These are phyloP conservation scores for Viola odorata DNA, from an alignment of 345 rosid genomes.

Conservation along the genomic window DNA sequence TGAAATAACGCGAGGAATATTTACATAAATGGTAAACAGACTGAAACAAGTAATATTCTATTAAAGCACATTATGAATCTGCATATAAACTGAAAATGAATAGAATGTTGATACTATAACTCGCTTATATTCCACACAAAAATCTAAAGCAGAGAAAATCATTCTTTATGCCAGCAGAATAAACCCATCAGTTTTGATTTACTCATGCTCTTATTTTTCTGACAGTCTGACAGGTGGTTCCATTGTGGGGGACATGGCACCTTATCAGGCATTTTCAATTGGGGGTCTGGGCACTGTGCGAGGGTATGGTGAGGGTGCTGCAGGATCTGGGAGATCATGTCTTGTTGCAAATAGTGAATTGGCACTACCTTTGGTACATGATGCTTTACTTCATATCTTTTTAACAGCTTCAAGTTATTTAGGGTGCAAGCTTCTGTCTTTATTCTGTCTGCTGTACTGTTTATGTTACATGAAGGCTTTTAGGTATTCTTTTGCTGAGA, in stretches of 20 bases:
- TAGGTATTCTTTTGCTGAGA: not conserved
- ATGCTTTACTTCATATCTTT: not conserved
- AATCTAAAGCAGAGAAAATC: not conserved
- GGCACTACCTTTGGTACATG: slow-evolving; percentile 71
- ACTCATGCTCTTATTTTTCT: slow-evolving; percentile 28
- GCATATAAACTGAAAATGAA: no score
- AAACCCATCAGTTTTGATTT: slow-evolving; percentile 4
- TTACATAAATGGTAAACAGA: no score
- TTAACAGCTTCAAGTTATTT: not conserved
- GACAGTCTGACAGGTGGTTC: slow-evolving; percentile 91
- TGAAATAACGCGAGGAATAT: no score
- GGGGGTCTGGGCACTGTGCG: slow-evolving; percentile 88
- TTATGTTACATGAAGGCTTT: not conserved
- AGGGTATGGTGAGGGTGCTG: slow-evolving; percentile 93
- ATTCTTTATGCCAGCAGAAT: slow-evolving; percentile 1
- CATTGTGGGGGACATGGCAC: slow-evolving; percentile 98
- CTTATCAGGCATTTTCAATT: slow-evolving; percentile 93
- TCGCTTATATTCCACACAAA: not conserved
- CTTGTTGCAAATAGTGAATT: slow-evolving; percentile 77
- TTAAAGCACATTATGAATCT: no score
- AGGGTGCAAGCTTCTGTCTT: not conserved
- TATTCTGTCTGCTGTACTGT: slow-evolving; percentile 1
- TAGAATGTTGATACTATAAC: no score
- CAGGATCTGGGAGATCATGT: slow-evolving; percentile 94
- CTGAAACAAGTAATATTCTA: no score